A percentile compares a stretch with the other conserved stretches of the same genome.
Evolutionary conservation across 1,284 basidiomycete species (phyloP).

Genomic region (Cryptococcus sp.): DNA sequence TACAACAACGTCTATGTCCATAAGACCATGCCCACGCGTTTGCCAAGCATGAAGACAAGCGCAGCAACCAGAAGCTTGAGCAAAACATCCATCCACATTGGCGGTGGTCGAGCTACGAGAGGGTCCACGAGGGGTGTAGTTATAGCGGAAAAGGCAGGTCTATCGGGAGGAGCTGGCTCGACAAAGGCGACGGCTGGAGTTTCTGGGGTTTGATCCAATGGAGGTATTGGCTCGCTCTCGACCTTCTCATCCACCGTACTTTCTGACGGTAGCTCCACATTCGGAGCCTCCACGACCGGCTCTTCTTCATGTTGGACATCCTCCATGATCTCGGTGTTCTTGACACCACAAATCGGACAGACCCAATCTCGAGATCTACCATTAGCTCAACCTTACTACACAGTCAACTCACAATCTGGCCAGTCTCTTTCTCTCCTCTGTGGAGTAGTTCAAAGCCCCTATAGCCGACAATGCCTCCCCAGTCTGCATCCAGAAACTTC

Average conservation of each 20-base stretch:
- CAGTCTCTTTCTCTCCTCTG: conserved; percentile 70
- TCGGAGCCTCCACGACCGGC: too few relatives aligned
- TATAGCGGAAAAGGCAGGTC: too few relatives aligned
- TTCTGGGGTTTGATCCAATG: too few relatives aligned
- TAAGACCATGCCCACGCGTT: too few relatives aligned
- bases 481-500: conserved; percentile 83
- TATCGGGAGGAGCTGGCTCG: too few relatives aligned
- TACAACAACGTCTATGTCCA: not conserved
- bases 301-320: too few relatives aligned
- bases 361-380: conserved; percentile 64
- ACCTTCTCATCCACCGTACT: too few relatives aligned
- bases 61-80: conserved; percentile 9
- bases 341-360: conserved; percentile 66
- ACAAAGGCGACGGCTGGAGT: too few relatives aligned
- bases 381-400: conserved; percentile 13
- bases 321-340: conserved; percentile 62
- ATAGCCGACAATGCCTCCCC: conserved; percentile 86
- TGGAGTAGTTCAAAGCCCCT: conserved; percentile 77
- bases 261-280: not conserved
- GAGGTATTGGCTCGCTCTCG: too few relatives aligned
- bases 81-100: conserved; percentile 16
- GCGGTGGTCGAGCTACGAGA: not conserved
- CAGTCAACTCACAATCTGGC: conserved; percentile 61
- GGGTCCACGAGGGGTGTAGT: too few relatives aligned
- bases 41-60: conserved; percentile 9